Evolutionary conservation across 1,139 yeast genomes (phyloP).

Genomic region (Yamadazyma sp.): DNA sequence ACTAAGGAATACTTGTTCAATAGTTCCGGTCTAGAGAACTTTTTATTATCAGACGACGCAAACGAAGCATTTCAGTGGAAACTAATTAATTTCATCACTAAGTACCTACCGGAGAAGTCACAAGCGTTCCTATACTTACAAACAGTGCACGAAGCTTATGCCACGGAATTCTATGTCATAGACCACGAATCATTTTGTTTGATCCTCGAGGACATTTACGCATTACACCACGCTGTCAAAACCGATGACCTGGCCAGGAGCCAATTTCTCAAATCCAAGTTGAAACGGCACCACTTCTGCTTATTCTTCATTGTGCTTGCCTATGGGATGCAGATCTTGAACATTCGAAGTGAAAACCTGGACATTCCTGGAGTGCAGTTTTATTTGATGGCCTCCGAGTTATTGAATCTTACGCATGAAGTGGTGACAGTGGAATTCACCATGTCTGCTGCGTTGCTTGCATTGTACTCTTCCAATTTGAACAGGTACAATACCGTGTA

Average conservation of each 20-base stretch:
- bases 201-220: conserved; percentile 29
- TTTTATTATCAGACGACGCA: conserved; percentile 25
- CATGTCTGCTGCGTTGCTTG: conserved; percentile 47
- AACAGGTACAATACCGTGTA: conserved; percentile 51
- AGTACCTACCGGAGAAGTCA: conserved; percentile 18
- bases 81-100: conserved; percentile 20
- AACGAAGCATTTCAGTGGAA: conserved; percentile 27
- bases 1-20: conserved; percentile 15
- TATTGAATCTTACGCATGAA: conserved; percentile 43
- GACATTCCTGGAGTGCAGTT: conserved; percentile 35
- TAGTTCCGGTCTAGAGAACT: conserved; percentile 18
- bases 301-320: conserved; percentile 36
- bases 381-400: conserved; percentile 39
- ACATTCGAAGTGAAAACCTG: conserved; percentile 10
- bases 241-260: conserved; percentile 6
- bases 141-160: conserved; percentile 15
- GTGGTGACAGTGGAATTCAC: conserved; percentile 38
- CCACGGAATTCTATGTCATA: conserved; percentile 16
- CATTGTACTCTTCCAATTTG: conserved; percentile 48
- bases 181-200: conserved; percentile 9
- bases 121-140: conserved; percentile 9
- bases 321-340: conserved; percentile 36
- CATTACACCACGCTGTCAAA: conserved; percentile 23
- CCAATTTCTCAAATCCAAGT: conserved; percentile 7
- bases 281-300: conserved; percentile 21